Evolutionary conservation across 2,329 filamentous ascomycete species (phyloP), one percentile per base, ranked within the genome.

Genomic region (Penicillium sp.): DNA sequence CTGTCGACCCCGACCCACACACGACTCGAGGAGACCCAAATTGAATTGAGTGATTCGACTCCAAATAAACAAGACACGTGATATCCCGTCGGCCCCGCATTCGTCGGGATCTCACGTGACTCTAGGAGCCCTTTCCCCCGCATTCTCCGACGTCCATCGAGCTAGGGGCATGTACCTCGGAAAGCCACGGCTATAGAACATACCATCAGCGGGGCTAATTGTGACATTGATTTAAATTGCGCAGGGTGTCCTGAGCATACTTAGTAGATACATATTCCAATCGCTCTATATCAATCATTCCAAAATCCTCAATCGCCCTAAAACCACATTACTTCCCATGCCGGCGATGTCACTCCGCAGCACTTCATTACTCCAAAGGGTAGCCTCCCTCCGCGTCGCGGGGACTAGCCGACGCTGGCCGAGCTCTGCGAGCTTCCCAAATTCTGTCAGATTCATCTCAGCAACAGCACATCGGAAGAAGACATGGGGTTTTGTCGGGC

Each of bases 401-500:
- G 41, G 38, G 36, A 9, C 27, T 39, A 24, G 35, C 51, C 50
- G 50, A 51, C 50, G 50, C 50, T 53, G 49, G 56, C 50, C 54
- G 51, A 39, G 39, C 32, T 39, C 13, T 32, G 3, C 29, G 8
- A 45, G 34, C 29, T 45, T 39, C 25, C 25, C 26, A 32, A 46
- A 39, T 40, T 50, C 42, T 41, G 39, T 44, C 11, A 57, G 70
- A 48, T 55, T 63, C 28, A 80, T 81, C 55, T 77, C 77, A 26
- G 69, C 66, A 4, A 74, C 75, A 5, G 40, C 61, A n/a, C 60
- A 57, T 27, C 68, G 69, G 44, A 68, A 73, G 59, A 72, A 73
- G 52, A 75, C 75, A 57, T 82, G 76, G 74, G 79, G 79, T 0
- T 82, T 82, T 57, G 76, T 82, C 49, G 79, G 79, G 11, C 65